phyloP scores from a whole-genome alignment of 1,139 yeast genomes.

The Kodamaea fungicola region DNA sequence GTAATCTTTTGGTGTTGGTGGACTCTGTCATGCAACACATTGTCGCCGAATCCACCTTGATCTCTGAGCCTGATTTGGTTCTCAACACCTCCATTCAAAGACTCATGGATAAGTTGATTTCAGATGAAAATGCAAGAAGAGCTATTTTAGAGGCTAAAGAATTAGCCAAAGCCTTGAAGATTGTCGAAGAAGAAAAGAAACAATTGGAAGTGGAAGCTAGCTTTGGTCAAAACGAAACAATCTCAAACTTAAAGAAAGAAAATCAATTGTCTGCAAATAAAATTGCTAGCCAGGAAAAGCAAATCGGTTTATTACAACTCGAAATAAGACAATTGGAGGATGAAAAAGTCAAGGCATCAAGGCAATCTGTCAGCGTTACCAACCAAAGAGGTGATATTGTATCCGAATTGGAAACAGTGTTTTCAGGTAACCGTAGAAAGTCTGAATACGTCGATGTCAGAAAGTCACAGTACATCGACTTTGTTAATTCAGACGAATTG shows the following conservation, averaged over 20 bases:
- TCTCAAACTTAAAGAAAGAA: slow-evolving; percentile 18
- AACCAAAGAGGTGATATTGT: slow-evolving; percentile 11
- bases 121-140: slow-evolving; percentile 33
- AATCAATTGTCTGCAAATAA: slow-evolving; percentile 17
- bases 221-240: slow-evolving; percentile 18
- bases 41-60: slow-evolving; percentile 21
- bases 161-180: slow-evolving; percentile 19
- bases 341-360: slow-evolving; percentile 11
- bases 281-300: slow-evolving; percentile 25
- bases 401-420: slow-evolving; percentile 17
- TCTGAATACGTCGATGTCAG: slow-evolving; percentile 1
- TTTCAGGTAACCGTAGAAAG: slow-evolving; percentile 8
- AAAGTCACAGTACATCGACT: neutral
- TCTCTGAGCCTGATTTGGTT: slow-evolving; percentile 24
- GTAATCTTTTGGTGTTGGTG: slow-evolving; percentile 23
- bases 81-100: slow-evolving; percentile 32
- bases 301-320: slow-evolving; percentile 23
- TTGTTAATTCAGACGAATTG: slow-evolving; percentile 13
- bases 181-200: slow-evolving; percentile 24
- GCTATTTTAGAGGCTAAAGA: slow-evolving; percentile 31
- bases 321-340: slow-evolving; percentile 20
- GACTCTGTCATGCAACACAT: slow-evolving; percentile 33
- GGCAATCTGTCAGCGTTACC: neutral
- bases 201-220: slow-evolving; percentile 21
- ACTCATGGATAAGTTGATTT: slow-evolving; percentile 30